phyloP scores from a whole-genome alignment of 306 rosid species.

The Dryas alaskensis region DNA sequence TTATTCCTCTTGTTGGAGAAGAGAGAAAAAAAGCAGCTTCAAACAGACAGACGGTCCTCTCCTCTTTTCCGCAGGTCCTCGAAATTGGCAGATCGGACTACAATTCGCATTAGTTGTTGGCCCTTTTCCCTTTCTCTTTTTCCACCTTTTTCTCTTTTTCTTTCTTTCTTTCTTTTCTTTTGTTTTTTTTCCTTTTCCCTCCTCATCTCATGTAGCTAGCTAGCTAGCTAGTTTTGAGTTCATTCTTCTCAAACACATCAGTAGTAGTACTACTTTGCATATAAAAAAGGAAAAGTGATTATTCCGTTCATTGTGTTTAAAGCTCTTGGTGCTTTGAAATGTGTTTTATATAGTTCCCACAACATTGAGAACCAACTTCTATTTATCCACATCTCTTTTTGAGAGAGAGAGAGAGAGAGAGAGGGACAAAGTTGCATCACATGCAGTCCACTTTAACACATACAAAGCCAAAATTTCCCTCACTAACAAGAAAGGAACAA shows the following conservation, averaged over 20 bases:
- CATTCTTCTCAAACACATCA: constrained; percentile 33
- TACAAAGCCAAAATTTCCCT: constrained; percentile 81
- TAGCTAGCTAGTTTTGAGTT: neutral
- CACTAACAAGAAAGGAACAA: constrained; percentile 93
- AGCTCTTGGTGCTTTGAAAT: constrained; percentile 37
- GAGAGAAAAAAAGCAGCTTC: constrained; percentile 41
- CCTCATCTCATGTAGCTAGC: neutral
- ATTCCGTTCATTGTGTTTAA: constrained; percentile 54
- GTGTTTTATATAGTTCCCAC: constrained; percentile 41
- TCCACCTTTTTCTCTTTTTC: constrained; percentile 10
- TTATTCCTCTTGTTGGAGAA: constrained; percentile 42
- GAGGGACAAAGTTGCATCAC: constrained; percentile 46
- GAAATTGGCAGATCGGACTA: constrained; percentile 36
- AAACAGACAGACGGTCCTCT: constrained; percentile 56
- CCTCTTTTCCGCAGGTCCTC: constrained; percentile 34
- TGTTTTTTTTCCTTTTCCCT: constrained; percentile 36
- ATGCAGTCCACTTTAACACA: constrained; percentile 49
- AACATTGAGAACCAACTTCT: constrained; percentile 51
- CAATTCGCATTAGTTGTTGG: constrained; percentile 26
- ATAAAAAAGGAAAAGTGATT: constrained; percentile 45
- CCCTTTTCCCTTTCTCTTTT: constrained; percentile 42
- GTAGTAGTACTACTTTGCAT: no score
- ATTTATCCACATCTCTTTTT: constrained; percentile 42
- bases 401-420: neutral
- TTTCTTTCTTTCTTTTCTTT: constrained; percentile 33